Evolutionary conservation across 345 rosid species (phyloP).

Genomic region (Cardamine chenopodiifolia): DNA sequence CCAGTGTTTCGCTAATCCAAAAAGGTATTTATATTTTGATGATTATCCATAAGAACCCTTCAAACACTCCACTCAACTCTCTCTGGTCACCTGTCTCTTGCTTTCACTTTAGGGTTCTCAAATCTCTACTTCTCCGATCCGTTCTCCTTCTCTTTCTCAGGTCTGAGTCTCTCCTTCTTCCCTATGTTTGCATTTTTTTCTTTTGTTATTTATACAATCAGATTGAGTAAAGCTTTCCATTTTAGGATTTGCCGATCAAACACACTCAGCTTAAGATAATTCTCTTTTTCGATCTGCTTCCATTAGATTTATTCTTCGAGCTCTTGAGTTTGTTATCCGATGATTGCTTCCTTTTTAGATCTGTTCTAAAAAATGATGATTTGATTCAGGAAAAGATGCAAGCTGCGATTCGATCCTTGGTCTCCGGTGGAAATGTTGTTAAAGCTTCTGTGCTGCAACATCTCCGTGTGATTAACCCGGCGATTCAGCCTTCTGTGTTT

Average conservation of each 20-base stretch:
- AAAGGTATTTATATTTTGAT: constrained; percentile 28
- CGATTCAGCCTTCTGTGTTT: constrained; percentile 53
- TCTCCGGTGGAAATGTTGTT: constrained; percentile 56
- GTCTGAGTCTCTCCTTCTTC: constrained; percentile 24
- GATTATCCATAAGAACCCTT: constrained; percentile 31
- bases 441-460: constrained; percentile 60
- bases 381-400: constrained; percentile 57
- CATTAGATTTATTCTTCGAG: constrained; percentile 7
- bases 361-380: not conserved
- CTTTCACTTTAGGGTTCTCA: constrained; percentile 30
- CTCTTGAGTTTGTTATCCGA: not conserved
- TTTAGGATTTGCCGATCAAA: constrained; percentile 7
- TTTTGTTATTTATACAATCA: not conserved
- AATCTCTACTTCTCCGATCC: constrained; percentile 20
- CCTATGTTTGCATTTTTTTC: not conserved
- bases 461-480: constrained; percentile 63
- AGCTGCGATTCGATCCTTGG: constrained; percentile 51
- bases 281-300: constrained; percentile 14
- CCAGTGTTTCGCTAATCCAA: constrained; percentile 27
- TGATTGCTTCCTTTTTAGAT: constrained; percentile 25
- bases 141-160: constrained; percentile 25
- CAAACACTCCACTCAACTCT: constrained; percentile 39
- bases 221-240: constrained; percentile 13
- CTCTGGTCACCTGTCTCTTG: constrained; percentile 34
- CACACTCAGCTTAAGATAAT: not conserved